phyloP scores from a whole-genome alignment of 176 grass and related monocot species.

The Bolboschoenus planiculmis region DNA sequence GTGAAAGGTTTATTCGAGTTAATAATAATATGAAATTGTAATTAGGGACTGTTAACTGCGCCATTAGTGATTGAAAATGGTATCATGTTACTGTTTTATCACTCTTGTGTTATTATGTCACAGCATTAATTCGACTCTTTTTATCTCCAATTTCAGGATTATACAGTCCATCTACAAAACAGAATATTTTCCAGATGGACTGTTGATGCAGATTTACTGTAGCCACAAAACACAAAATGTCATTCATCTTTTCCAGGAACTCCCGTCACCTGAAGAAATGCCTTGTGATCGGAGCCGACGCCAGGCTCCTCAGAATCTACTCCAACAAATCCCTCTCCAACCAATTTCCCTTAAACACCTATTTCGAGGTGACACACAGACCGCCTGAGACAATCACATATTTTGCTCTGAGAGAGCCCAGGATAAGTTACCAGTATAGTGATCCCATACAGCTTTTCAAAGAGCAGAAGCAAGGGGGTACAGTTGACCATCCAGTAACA shows the following conservation, averaged over 20 bases:
- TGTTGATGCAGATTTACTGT: neutral
- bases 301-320: conserved; percentile 32
- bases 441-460: conserved; percentile 60
- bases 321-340: neutral
- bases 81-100: neutral
- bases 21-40: neutral
- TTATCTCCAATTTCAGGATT: neutral
- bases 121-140: neutral
- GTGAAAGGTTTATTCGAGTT: neutral
- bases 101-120: neutral
- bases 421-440: conserved; percentile 38
- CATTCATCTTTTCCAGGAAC: conserved; percentile 45
- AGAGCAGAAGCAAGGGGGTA: conserved; percentile 28
- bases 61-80: neutral
- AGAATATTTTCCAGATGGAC: neutral
- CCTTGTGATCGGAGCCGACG: conserved; percentile 33
- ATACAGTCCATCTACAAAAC: neutral
- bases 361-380: conserved; percentile 26
- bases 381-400: conserved; percentile 32
- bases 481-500: conserved; percentile 52
- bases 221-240: neutral
- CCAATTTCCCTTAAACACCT: neutral
- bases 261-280: conserved; percentile 51
- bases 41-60: neutral
- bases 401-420: conserved; percentile 33